Percentiles rank a stretch among this genome's conserved stretches.
Evolutionary conservation across 306 rosid genomes (phyloP).

Genomic region (Lagenaria siceraria): DNA sequence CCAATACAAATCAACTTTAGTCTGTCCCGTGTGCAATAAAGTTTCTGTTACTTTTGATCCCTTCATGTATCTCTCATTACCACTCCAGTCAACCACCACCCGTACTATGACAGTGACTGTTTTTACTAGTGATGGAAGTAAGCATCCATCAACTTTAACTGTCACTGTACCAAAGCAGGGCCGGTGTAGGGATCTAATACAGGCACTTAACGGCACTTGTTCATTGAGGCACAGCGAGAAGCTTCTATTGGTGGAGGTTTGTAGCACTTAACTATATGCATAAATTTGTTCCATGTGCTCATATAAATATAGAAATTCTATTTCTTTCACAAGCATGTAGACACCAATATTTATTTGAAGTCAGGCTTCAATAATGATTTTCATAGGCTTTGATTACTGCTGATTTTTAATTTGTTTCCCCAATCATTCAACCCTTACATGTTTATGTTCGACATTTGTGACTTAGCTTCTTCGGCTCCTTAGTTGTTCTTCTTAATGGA

Average conservation of each 20-base stretch:
- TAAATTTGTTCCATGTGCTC: not conserved
- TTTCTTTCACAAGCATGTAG: not conserved
- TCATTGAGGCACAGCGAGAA: slow-evolving; percentile 72
- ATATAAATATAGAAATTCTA: not conserved
- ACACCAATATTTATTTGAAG: not conserved
- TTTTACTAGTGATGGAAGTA: slow-evolving; percentile 65
- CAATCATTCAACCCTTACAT: not conserved
- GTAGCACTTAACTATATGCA: slow-evolving; percentile 5
- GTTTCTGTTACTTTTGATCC: slow-evolving; percentile 98
- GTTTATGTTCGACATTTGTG: not conserved
- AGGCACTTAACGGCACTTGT: slow-evolving; percentile 76
- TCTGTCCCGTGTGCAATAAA: slow-evolving; percentile 94
- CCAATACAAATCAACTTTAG: slow-evolving; percentile 95
- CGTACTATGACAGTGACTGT: slow-evolving; percentile 73
- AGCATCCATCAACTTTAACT: slow-evolving; percentile 54
- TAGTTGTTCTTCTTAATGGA: not conserved
- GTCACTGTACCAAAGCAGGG: slow-evolving; percentile 96
- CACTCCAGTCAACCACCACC: slow-evolving; percentile 68
- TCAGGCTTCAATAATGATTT: not conserved
- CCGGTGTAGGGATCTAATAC: slow-evolving; percentile 86
- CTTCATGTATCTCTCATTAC: slow-evolving; percentile 95
- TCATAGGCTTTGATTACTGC: not conserved
- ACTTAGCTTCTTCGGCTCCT: not conserved
- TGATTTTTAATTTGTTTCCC: not conserved
- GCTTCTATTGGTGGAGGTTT: slow-evolving; percentile 79